Evolutionary conservation across 768 basidiomycete genomes (phyloP).

Genomic region (Podaxis sp.): DNA sequence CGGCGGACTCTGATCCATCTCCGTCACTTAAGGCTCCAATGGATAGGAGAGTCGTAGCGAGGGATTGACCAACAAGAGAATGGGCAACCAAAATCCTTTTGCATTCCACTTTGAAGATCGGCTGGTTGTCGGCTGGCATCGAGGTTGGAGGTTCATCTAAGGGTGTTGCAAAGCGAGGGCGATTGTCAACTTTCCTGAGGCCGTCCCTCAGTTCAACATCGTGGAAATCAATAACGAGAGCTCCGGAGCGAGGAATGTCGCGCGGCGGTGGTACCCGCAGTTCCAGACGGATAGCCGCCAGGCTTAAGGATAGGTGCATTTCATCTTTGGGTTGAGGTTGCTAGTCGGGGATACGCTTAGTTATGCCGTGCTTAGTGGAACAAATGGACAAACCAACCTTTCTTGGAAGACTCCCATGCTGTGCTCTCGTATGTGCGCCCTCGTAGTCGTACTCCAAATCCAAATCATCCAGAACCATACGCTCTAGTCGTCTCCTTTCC

Average conservation of each 20-base stretch:
- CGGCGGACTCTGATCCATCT: background rate
- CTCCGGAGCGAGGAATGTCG: conserved; percentile 60
- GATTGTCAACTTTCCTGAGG: conserved; percentile 16
- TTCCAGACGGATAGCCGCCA: conserved; percentile 65
- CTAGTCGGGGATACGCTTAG: background rate
- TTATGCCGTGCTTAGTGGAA: no score
- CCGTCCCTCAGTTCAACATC: conserved; percentile 33
- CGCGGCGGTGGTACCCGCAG: conserved; percentile 65
- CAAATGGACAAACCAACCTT: background rate
- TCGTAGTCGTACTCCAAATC: conserved; percentile 52
- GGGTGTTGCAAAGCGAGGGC: conserved; percentile 28
- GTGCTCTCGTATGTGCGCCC: conserved; percentile 5
- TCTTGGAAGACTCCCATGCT: background rate
- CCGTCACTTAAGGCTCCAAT: conserved; percentile 15
- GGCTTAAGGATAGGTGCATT: conserved; percentile 30
- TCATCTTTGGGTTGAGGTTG: background rate
- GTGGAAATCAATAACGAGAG: conserved; percentile 64
- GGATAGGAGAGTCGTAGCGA: conserved; percentile 14
- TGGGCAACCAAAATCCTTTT: conserved; percentile 50
- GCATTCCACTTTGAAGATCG: conserved; percentile 31
- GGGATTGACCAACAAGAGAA: conserved; percentile 27
- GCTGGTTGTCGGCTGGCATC: background rate
- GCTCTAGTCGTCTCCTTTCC: conserved; percentile 45
- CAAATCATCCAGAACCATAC: conserved; percentile 58
- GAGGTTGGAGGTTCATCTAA: background rate